Conservation (phyloP, 805 yeast genomes). For the Yarrowia sp. region DNA sequence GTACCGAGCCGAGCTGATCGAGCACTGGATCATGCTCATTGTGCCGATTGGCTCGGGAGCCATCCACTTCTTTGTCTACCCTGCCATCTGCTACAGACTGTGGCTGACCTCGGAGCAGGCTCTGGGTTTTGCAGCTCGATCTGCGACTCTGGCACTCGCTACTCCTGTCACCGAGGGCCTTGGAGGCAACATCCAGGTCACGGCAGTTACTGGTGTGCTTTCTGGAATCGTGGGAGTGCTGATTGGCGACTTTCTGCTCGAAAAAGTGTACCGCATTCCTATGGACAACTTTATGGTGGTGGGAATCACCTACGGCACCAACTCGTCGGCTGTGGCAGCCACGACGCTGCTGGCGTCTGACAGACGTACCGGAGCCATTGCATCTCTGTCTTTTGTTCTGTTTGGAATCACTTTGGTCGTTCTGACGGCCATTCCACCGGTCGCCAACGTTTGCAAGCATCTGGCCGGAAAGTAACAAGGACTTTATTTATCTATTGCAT, state of each 20-base stretch:
- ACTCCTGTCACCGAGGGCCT: conserved; percentile 67
- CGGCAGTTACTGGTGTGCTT: conserved; percentile 75
- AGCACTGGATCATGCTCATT: conserved; percentile 56
- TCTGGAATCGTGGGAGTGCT: conserved; percentile 76
- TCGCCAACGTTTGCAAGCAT: conserved; percentile 48
- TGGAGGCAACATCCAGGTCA: conserved; percentile 66
- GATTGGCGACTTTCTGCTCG: conserved; percentile 53
- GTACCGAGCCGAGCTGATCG: conserved; percentile 60
- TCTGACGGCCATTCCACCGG: conserved; percentile 57
- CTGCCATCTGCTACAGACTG: conserved; percentile 61
- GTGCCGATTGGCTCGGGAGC: conserved; percentile 59
- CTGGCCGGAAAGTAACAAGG: conserved; percentile 44
- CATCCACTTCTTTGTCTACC: conserved; percentile 64
- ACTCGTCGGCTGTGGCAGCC: conserved; percentile 81
- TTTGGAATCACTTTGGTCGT: conserved; percentile 75
- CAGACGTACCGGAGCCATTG: conserved; percentile 79
- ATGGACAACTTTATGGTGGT: conserved; percentile 68
- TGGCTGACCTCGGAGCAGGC: conserved; percentile 62
- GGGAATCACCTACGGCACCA: conserved; percentile 73
- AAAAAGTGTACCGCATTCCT: conserved; percentile 48
- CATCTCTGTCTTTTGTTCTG: conserved; percentile 65
- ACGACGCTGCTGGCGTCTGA: conserved; percentile 66
- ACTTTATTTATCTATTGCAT: neutral
- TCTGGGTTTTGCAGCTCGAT: conserved; percentile 74
- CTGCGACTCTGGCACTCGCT: conserved; percentile 77